Evolutionary conservation across 768 basidiomycete genomes (phyloP).

Genomic region (Trametes cinnabarina): DNA sequence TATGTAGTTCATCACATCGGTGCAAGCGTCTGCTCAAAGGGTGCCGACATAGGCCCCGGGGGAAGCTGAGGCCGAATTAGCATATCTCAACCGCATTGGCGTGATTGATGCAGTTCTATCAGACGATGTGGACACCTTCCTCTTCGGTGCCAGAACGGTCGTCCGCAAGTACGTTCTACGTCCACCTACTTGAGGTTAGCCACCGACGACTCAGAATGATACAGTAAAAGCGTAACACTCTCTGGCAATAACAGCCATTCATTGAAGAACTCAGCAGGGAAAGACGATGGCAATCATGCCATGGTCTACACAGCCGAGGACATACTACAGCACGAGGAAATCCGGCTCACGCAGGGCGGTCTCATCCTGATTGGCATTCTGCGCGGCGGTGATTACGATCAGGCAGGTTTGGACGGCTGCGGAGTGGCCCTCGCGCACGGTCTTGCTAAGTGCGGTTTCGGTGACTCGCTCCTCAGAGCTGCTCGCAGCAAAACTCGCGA

Average conservation of each 20-base stretch:
- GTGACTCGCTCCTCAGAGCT: slow-evolving; percentile 65
- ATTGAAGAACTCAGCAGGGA: slow-evolving; percentile 61
- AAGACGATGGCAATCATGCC: slow-evolving; percentile 71
- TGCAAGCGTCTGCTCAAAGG: slow-evolving; percentile 29
- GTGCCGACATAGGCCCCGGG: slow-evolving; percentile 65
- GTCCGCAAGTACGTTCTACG: slow-evolving; percentile 77
- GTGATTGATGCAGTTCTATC: slow-evolving; percentile 86
- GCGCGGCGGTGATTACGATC: slow-evolving; percentile 89
- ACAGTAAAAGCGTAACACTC: slow-evolving; percentile 67
- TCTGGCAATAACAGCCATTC: slow-evolving; percentile 69
- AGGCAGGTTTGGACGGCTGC: slow-evolving; percentile 64
- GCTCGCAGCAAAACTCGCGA: slow-evolving; percentile 44
- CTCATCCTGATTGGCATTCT: slow-evolving; percentile 81
- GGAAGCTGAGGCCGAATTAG: slow-evolving; percentile 93
- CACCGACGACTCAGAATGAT: neutral
- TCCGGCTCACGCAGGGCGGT: slow-evolving; percentile 58
- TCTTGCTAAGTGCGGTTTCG: slow-evolving; percentile 79
- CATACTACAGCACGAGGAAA: slow-evolving; percentile 44
- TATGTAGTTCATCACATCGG: slow-evolving; percentile 35
- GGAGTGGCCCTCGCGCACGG: slow-evolving; percentile 72
- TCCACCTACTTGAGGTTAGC: neutral
- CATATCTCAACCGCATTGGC: slow-evolving; percentile 78
- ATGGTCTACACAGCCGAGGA: slow-evolving; percentile 38
- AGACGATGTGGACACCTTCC: slow-evolving; percentile 90
- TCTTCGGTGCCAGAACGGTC: slow-evolving; percentile 83